phyloP scores from a whole-genome alignment of 2,329 filamentous ascomycete genomes.

The Beauveria medogensis region DNA sequence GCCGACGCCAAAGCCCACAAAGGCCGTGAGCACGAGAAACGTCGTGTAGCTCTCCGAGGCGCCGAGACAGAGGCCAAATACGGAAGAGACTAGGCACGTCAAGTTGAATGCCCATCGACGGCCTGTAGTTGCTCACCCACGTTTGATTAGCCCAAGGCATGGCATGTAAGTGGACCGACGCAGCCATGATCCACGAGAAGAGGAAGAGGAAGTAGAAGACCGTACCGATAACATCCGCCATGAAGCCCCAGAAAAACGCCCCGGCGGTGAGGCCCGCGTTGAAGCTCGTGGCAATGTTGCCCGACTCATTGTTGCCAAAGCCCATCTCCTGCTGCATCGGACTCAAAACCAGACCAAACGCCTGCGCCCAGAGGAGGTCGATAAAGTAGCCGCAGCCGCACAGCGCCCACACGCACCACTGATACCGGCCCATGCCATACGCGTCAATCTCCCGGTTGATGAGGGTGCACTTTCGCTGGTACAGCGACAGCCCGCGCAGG shows the following conservation, averaged over 20 bases:
- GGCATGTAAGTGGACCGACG: too few relatives aligned
- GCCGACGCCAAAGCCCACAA: constrained; percentile 44
- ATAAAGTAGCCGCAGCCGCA: constrained; percentile 49
- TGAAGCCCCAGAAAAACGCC: constrained; percentile 46
- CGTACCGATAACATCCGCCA: constrained; percentile 41
- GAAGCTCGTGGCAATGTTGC: constrained; percentile 46
- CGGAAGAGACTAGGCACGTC: constrained; percentile 44
- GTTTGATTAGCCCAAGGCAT: neutral
- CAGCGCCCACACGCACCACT: constrained; percentile 43
- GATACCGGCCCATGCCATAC: constrained; percentile 45
- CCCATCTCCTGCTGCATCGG: constrained; percentile 49
- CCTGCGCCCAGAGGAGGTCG: constrained; percentile 51
- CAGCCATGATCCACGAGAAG: too few relatives aligned
- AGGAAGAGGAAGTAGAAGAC: too few relatives aligned
- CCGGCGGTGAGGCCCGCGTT: constrained; percentile 46
- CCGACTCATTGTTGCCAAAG: constrained; percentile 30
- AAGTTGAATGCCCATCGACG: constrained; percentile 50
- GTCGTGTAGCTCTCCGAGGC: constrained; percentile 40
- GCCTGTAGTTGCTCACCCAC: constrained; percentile 18
- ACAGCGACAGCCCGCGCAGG: constrained; percentile 21
- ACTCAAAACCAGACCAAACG: constrained; percentile 45
- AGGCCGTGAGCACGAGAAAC: constrained; percentile 45
- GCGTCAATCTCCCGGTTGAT: constrained; percentile 38
- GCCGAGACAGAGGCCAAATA: constrained; percentile 45
- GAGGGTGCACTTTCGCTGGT: constrained; percentile 28